Percentiles rank a stretch among this genome's conserved stretches.
Conservation (phyloP, 148 eudicot genomes). For the Simmondsia chinensis region DNA sequence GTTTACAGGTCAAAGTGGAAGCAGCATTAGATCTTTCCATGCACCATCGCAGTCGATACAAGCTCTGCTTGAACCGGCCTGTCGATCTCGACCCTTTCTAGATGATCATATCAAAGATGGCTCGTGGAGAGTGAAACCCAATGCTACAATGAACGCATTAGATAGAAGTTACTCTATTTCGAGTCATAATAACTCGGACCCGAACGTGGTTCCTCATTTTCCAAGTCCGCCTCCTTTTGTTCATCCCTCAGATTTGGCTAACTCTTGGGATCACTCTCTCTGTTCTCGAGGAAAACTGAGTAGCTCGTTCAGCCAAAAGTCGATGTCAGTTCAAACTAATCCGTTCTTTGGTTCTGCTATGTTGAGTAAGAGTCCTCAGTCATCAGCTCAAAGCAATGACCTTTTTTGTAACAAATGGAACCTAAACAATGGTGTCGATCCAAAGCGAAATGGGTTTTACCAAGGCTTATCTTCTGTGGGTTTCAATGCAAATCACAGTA, state of each 20-base stretch:
- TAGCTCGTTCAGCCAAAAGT: slow-evolving; percentile 28
- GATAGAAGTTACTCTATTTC: slow-evolving; percentile 21
- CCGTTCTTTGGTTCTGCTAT: slow-evolving; percentile 24
- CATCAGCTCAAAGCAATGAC: slow-evolving; percentile 30
- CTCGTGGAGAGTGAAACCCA: slow-evolving; percentile 32
- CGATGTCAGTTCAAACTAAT: slow-evolving; percentile 23
- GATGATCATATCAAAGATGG: slow-evolving; percentile 24
- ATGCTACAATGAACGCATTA: slow-evolving; percentile 16
- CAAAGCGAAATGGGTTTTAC: slow-evolving; percentile 32
- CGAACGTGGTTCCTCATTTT: slow-evolving; percentile 19
- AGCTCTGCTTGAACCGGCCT: slow-evolving; percentile 21
- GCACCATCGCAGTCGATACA: no score
- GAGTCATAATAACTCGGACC: slow-evolving; percentile 19
- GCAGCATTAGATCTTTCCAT: slow-evolving; percentile 21
- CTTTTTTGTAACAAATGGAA: slow-evolving; percentile 29
- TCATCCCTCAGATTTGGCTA: no score
- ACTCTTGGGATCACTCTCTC: no score
- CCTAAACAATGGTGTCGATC: slow-evolving; percentile 17
- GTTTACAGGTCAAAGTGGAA: slow-evolving; percentile 39
- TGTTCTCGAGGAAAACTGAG: slow-evolving; percentile 32
- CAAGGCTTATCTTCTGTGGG: slow-evolving; percentile 36
- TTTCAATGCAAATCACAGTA: slow-evolving; percentile 32
- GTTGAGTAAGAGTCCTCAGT: slow-evolving; percentile 24
- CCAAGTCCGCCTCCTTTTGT: slow-evolving; percentile 25
- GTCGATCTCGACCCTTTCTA: slow-evolving; percentile 21